Evolutionary conservation across 768 basidiomycete genomes (phyloP), one percentile per base, ranked within the genome.

Genomic region (Rhodotorula babjevae): DNA sequence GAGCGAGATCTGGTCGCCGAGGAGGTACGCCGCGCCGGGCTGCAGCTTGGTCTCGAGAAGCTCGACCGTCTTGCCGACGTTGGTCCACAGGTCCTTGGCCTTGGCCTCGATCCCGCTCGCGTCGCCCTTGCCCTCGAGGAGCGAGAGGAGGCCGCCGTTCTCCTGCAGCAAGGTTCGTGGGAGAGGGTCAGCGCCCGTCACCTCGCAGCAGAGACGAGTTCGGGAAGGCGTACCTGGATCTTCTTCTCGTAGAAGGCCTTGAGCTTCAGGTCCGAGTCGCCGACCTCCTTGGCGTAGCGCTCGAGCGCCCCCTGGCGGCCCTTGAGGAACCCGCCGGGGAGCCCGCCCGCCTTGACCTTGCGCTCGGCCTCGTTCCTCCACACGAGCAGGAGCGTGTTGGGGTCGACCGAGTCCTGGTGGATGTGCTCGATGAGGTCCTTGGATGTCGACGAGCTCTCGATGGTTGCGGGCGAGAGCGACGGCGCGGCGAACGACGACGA

Each of bases 381-480:
- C 10, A 62, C n/a, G 21, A 76, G 66, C 6, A 72, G 11, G 49
- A 72, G 46, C 60, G 60, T n/a, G 66, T 76, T 72, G 15, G 71
- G 71, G 64, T 76, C 68, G 23, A 68, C 62, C 12, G 66, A 55
- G 6, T 58, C 58, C 27, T 49, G 46, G 65, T 76, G 75, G 3
- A 76, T 47, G 47, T 52, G 58, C 25, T 65, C 61, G 69, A 76
- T 67, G n/a, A 76, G 21, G 7, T 68, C 68, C 27, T 62, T 56
- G 52, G 61, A 67, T 15, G 47, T 31, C 23, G 52, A 52, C 2
- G 61, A 31, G 33, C 68, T 61, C 59, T 69, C 60, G 25, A 76
- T 47, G 5, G 75, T 76, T n/a, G 75, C 75, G 44, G 75, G 75
- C 7, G 75, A 76, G 58, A 76, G 71, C 50, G 71, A 58, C 0